Conservation (phyloP, 2,329 filamentous ascomycete genomes). For the Colletotrichum sidae region DNA sequence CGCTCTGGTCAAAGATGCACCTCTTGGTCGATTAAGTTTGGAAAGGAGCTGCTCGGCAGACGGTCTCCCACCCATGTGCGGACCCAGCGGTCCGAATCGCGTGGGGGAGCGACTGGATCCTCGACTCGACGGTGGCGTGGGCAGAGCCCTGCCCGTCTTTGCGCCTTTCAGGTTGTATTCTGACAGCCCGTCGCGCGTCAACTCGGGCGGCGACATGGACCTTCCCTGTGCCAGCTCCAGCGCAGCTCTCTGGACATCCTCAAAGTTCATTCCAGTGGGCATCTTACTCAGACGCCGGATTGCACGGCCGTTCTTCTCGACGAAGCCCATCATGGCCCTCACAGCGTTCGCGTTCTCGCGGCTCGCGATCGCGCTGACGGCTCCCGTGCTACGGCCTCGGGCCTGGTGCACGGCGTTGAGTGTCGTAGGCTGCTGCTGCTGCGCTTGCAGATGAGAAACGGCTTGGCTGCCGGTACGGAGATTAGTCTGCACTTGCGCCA, state of each 20-base stretch:
- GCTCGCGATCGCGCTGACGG: conserved; percentile 52
- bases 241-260: conserved; percentile 44
- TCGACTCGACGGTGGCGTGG: conserved; percentile 49
- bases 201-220: conserved; percentile 19
- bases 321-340: conserved; percentile 57
- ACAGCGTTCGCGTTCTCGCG: conserved; percentile 56
- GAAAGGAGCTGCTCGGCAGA: conserved; percentile 37
- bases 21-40: conserved; percentile 21
- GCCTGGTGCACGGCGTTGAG: conserved; percentile 57
- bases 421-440: conserved; percentile 44
- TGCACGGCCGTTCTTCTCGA: conserved; percentile 55
- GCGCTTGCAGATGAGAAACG: conserved; percentile 36
- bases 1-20: conserved; percentile 17
- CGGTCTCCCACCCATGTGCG: conserved; percentile 7
- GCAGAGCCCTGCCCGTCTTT: conserved; percentile 27
- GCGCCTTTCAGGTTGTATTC: not conserved
- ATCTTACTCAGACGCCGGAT: conserved; percentile 56
- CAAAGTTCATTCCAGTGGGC: conserved; percentile 47
- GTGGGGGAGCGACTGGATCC: conserved; percentile 45
- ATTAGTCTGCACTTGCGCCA: conserved; percentile 54
- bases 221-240: conserved; percentile 37
- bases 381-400: conserved; percentile 48
- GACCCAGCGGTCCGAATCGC: conserved; percentile 32
- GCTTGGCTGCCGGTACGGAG: conserved; percentile 41
- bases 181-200: not conserved